Evolutionary conservation across 2,329 filamentous ascomycete species (phyloP), one percentile per base, ranked within the genome.

Genomic region (Aspergillus calidoustus): DNA sequence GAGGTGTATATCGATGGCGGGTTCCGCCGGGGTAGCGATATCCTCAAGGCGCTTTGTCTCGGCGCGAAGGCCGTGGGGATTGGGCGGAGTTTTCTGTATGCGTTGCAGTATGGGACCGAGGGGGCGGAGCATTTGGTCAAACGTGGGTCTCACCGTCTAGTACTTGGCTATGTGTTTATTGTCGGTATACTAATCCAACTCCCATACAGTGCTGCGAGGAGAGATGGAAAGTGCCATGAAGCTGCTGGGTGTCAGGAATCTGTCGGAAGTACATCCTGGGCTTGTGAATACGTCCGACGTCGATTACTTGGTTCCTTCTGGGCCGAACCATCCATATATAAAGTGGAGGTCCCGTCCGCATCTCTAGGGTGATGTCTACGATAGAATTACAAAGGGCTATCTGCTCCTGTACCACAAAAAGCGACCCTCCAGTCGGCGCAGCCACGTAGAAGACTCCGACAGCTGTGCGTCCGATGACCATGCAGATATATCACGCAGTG

Each of bases 1-100:
- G 82, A 86, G 61, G 74, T 86, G 1, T 83, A 83, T 51, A 77
- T 86, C 25, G 84, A 86, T 59, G 82, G 83, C 34, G 84, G 83
- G 1, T 81, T 86, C 56, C 78, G 80, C 30, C 79, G 84, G 4
- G 84, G 84, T 0, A 82, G 81, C 0, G 57, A 59, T 34, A 59
- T 59, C 19, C 22, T 59, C 23, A 59, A 59, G n/a, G 57, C 57
- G 17, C 50, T 59, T 6, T 59, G 57, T 30, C 44, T 59, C 1
- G 57, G 57, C 6, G 57, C 50, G 19, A 54, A 49, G 23, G 57
- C 50, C 8, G 57, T 59, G 2, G 57, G 57, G 5, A 54, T 59
- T 23, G 57, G 57, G 4, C 41, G 57, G 11, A 59, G 41, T 25
- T 59, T 59, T 22, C 23, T 59, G 30, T 59, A 54, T 23, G 57